Evolutionary conservation across 768 basidiomycete species (phyloP).

Genomic region (Trametopsis cervina): DNA sequence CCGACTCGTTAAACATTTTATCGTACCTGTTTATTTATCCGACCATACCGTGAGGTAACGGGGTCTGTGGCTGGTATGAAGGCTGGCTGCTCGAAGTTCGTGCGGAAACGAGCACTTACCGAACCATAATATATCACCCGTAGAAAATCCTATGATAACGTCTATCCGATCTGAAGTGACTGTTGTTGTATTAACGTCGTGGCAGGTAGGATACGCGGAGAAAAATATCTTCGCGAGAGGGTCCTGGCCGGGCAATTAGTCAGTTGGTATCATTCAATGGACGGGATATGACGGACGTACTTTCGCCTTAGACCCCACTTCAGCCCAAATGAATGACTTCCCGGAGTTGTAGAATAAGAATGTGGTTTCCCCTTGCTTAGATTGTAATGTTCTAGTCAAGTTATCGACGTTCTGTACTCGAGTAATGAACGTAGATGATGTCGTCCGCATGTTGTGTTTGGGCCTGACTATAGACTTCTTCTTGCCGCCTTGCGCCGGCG

Average conservation of each 20-base stretch:
- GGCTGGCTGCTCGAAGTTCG: background rate
- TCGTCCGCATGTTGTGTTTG: constrained; percentile 88
- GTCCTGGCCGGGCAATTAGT: constrained; percentile 46
- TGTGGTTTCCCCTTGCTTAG: constrained; percentile 78
- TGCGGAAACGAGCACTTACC: too few relatives aligned
- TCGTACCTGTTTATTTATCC: constrained; percentile 79
- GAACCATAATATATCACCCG: constrained; percentile 96
- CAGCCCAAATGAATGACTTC: constrained; percentile 82
- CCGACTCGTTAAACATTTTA: too few relatives aligned
- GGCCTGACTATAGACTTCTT: constrained; percentile 61
- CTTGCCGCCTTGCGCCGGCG: constrained; percentile 43
- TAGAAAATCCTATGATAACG: constrained; percentile 84
- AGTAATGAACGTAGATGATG: constrained; percentile 88
- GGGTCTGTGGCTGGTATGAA: constrained; percentile 44
- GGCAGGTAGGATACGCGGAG: constrained; percentile 83
- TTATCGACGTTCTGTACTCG: constrained; percentile 80
- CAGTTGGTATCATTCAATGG: background rate
- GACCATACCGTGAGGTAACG: constrained; percentile 70
- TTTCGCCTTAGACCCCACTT: constrained; percentile 80
- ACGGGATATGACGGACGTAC: constrained; percentile 33
- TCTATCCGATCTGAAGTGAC: constrained; percentile 76
- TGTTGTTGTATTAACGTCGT: constrained; percentile 78
- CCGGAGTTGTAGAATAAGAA: constrained; percentile 86
- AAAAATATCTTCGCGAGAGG: constrained; percentile 81
- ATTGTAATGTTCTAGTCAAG: constrained; percentile 58